Conservation (phyloP, 345 rosid genomes). For the Murraya koenigii region DNA sequence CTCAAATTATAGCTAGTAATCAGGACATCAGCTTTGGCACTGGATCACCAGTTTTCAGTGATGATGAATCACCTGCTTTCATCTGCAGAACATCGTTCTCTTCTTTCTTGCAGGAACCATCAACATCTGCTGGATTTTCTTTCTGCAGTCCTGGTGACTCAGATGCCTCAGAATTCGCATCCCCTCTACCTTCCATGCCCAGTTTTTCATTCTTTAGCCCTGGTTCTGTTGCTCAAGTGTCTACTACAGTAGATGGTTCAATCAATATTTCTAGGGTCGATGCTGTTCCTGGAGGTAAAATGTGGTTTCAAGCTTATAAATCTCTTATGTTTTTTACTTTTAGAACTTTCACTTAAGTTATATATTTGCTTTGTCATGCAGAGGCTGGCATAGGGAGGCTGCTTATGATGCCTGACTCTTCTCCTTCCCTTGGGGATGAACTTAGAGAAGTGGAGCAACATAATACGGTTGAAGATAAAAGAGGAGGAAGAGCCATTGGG, state of each 20-base stretch:
- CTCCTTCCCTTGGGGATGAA: slow-evolving; percentile 22
- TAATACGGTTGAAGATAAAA: slow-evolving; percentile 28
- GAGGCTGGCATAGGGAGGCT: slow-evolving; percentile 25
- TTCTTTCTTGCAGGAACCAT: slow-evolving; percentile 39
- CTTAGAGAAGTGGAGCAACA: slow-evolving; percentile 33
- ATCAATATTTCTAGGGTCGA: slow-evolving; percentile 8
- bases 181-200: slow-evolving; percentile 48
- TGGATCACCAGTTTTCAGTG: slow-evolving; percentile 30
- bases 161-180: slow-evolving; percentile 30
- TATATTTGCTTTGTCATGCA: slow-evolving; percentile 8
- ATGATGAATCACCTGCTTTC: slow-evolving; percentile 37
- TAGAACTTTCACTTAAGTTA: background rate
- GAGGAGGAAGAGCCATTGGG: slow-evolving; percentile 35
- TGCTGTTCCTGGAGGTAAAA: slow-evolving; percentile 36
- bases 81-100: slow-evolving; percentile 52
- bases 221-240: slow-evolving; percentile 26
- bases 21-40: slow-evolving; percentile 64
- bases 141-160: slow-evolving; percentile 34
- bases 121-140: slow-evolving; percentile 42
- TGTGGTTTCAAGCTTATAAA: slow-evolving; percentile 7
- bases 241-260: slow-evolving; percentile 18
- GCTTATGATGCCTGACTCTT: slow-evolving; percentile 28
- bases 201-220: slow-evolving; percentile 62
- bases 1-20: slow-evolving; percentile 36
- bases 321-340: background rate